phyloP scores from a whole-genome alignment of 2,329 filamentous ascomycete species.

The Fonsecaea nubica region DNA sequence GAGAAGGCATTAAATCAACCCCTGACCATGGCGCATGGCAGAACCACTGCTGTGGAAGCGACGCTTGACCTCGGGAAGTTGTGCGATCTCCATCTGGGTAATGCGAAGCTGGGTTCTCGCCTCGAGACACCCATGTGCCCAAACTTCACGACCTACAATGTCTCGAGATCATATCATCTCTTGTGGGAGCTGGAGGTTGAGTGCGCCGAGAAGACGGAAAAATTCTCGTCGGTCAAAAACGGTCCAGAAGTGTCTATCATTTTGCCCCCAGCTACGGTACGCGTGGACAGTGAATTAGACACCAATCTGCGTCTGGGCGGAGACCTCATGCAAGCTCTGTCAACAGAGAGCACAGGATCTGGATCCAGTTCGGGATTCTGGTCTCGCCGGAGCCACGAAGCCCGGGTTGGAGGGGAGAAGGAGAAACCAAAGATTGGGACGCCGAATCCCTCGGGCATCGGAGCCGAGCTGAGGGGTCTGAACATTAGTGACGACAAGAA shows the following conservation, averaged over 20 bases:
- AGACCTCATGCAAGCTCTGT: constrained; percentile 11
- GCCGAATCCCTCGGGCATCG: constrained; percentile 6
- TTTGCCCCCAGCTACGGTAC: constrained; percentile 21
- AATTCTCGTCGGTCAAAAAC: constrained; percentile 21
- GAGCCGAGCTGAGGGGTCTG: neutral
- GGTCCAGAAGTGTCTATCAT: constrained; percentile 24
- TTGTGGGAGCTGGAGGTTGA: constrained; percentile 37
- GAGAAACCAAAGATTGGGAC: constrained; percentile 19
- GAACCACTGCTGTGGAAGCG: constrained; percentile 5
- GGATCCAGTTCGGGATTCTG: constrained; percentile 23
- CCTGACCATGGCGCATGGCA: constrained; percentile 12
- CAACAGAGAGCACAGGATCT: constrained; percentile 14
- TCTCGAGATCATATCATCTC: constrained; percentile 34
- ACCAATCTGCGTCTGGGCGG: constrained; percentile 5
- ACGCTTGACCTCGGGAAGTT: constrained; percentile 28
- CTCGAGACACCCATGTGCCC: constrained; percentile 35
- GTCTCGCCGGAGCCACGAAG: constrained; percentile 16
- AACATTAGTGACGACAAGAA: neutral
- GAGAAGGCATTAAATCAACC: constrained; percentile 13
- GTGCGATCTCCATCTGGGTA: constrained; percentile 28
- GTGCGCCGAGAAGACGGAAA: constrained; percentile 34
- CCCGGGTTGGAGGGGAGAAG: constrained; percentile 18
- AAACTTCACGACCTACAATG: constrained; percentile 36
- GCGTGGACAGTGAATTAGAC: constrained; percentile 9
- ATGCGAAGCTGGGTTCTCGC: constrained; percentile 31